Evolutionary conservation across 2,329 filamentous ascomycete genomes (phyloP).

Genomic region (Aspergillus glaucus): DNA sequence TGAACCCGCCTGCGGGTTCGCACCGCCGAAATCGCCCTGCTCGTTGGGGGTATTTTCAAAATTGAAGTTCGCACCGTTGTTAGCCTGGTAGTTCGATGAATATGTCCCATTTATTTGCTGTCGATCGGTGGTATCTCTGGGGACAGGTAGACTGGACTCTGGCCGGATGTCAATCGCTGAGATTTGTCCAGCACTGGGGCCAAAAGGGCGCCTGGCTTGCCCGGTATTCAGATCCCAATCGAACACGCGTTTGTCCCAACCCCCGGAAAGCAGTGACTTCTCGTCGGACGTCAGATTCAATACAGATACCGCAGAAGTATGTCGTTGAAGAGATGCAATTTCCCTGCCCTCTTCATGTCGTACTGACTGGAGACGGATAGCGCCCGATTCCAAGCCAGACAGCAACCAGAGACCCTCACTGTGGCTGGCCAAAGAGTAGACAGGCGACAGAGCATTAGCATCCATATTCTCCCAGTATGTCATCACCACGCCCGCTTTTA

Average conservation of each 20-base stretch:
- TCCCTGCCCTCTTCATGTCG: constrained; percentile 91
- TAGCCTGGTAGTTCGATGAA: constrained; percentile 64
- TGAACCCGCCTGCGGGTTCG: constrained; percentile 55
- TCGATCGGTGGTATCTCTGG: constrained; percentile 59
- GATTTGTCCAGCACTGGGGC: constrained; percentile 73
- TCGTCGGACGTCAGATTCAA: constrained; percentile 78
- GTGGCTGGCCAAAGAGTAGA: constrained; percentile 90
- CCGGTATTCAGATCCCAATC: constrained; percentile 96
- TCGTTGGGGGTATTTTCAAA: constrained; percentile 34
- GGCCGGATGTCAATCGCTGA: constrained; percentile 82
- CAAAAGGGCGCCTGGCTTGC: constrained; percentile 66
- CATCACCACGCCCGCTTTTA: constrained; percentile 87
- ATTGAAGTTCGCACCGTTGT: constrained; percentile 51
- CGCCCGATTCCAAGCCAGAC: constrained; percentile 81
- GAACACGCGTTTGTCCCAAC: constrained; percentile 90
- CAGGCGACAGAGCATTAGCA: constrained; percentile 65
- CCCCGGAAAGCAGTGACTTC: constrained; percentile 78
- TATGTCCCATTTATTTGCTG: constrained; percentile 59
- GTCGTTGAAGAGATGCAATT: constrained; percentile 72
- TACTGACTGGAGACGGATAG: constrained; percentile 87
- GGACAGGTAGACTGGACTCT: constrained; percentile 66
- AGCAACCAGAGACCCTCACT: constrained; percentile 86
- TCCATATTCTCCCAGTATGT: constrained; percentile 99
- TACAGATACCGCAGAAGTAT: constrained; percentile 88
- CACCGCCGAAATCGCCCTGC: constrained; percentile 31